These are phyloP conservation scores for Neoascochyta sp. DNA, from an alignment of 2,329 filamentous ascomycete genomes.

Conservation along the genomic window DNA sequence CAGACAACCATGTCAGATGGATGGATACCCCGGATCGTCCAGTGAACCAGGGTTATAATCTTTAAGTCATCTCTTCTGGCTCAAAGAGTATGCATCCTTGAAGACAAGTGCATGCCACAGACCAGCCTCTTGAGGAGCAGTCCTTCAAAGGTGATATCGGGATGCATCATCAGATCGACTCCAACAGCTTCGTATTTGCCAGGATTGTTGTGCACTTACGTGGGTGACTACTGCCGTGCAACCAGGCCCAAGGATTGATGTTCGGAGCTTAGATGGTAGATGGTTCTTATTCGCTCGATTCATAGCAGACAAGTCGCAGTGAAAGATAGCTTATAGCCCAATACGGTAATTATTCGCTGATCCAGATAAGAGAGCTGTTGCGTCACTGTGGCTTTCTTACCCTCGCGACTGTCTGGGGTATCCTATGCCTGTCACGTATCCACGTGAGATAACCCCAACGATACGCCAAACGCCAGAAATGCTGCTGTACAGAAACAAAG, in stretches of 20 bases:
- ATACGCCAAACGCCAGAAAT: conserved; percentile 12
- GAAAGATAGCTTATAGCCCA: conserved; percentile 20
- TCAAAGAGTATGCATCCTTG: too few relatives aligned
- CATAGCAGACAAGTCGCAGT: conserved; percentile 10
- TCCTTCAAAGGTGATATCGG: too few relatives aligned
- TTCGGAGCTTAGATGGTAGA: conserved; percentile 2
- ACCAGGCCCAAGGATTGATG: conserved; percentile 1
- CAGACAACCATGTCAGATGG: too few relatives aligned
- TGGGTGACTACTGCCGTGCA: too few relatives aligned
- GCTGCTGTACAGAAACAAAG: conserved; percentile 4
- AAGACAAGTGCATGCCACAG: too few relatives aligned
- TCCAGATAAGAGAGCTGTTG: conserved; percentile 31
- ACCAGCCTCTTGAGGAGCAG: too few relatives aligned
- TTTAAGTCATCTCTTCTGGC: too few relatives aligned
- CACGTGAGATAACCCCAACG: conserved; percentile 10
- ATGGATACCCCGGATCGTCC: too few relatives aligned
- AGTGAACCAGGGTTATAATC: too few relatives aligned
- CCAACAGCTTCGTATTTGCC: too few relatives aligned
- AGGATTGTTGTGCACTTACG: too few relatives aligned
- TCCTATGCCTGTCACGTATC: conserved; percentile 16
- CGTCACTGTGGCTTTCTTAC: conserved; percentile 21
- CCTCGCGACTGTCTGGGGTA: conserved; percentile 22
- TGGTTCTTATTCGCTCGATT: conserved; percentile 13
- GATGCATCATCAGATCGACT: too few relatives aligned
- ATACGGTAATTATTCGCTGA: conserved; percentile 25